Conservation (phyloP, 345 rosid genomes). For the Camelina sativa region DNA sequence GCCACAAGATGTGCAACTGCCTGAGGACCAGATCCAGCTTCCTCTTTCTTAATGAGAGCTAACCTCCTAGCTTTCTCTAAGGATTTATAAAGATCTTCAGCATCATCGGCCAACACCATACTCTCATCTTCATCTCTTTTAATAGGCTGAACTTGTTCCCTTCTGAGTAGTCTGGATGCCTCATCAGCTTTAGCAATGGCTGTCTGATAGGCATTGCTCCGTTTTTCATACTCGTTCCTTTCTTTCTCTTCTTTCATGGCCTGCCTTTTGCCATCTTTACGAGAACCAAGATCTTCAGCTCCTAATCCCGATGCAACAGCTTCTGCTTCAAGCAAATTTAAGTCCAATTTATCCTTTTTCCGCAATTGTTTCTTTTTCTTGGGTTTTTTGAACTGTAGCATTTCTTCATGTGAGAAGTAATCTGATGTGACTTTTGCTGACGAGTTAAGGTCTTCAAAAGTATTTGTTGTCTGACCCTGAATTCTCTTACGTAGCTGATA, state of each 20-base stretch:
- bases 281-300: constrained; percentile 89
- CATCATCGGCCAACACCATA: constrained; percentile 70
- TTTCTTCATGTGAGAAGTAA: constrained; percentile 86
- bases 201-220: constrained; percentile 70
- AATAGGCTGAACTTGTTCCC: constrained; percentile 59
- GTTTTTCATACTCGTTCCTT: constrained; percentile 75
- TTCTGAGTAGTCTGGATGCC: constrained; percentile 76
- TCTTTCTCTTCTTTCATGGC: constrained; percentile 81
- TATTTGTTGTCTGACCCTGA: constrained; percentile 62
- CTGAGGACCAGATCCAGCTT: constrained; percentile 63
- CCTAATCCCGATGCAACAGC: constrained; percentile 86
- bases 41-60: constrained; percentile 77
- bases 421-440: constrained; percentile 74
- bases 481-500: constrained; percentile 83
- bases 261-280: constrained; percentile 81
- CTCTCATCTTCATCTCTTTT: constrained; percentile 65
- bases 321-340: constrained; percentile 90
- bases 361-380: constrained; percentile 88
- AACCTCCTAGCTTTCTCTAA: constrained; percentile 82
- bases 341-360: constrained; percentile 85
- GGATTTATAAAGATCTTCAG: constrained; percentile 82
- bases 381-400: constrained; percentile 86
- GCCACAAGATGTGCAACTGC: constrained; percentile 76
- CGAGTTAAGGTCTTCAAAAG: constrained; percentile 69
- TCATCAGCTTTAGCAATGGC: constrained; percentile 90